Evolutionary conservation across 2,329 filamentous ascomycete species (phyloP).

Genomic region (Fusarium temperatum): DNA sequence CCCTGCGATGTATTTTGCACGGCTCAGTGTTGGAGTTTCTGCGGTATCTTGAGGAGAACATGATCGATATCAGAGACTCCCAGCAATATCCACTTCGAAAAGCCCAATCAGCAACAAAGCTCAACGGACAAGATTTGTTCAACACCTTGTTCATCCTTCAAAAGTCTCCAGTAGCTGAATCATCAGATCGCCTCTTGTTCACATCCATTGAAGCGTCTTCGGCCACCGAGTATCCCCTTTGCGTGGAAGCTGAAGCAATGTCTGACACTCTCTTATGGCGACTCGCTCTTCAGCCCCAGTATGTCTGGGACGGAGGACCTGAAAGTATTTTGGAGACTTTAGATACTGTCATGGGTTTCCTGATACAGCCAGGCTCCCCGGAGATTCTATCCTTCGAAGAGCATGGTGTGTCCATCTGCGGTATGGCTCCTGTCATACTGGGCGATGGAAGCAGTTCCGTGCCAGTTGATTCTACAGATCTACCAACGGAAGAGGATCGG

Average conservation of each 20-base stretch:
- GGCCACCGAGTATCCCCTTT: slow-evolving; percentile 82
- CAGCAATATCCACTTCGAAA: slow-evolving; percentile 82
- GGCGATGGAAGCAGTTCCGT: background rate
- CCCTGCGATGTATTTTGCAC: slow-evolving; percentile 76
- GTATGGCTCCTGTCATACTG: slow-evolving; percentile 54
- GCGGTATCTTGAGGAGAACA: slow-evolving; percentile 75
- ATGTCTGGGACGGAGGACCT: slow-evolving; percentile 58
- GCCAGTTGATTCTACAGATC: background rate
- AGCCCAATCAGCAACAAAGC: slow-evolving; percentile 59
- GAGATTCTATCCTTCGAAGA: slow-evolving; percentile 64
- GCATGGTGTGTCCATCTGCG: slow-evolving; percentile 69
- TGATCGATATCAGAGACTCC: slow-evolving; percentile 71
- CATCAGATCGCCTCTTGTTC: slow-evolving; percentile 55
- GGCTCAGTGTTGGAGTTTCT: slow-evolving; percentile 73
- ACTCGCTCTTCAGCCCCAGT: slow-evolving; percentile 71
- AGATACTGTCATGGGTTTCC: slow-evolving; percentile 64
- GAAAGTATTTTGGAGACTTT: slow-evolving; percentile 65
- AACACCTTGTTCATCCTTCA: slow-evolving; percentile 67
- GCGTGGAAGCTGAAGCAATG: slow-evolving; percentile 78
- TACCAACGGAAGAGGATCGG: background rate
- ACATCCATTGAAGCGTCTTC: slow-evolving; percentile 70
- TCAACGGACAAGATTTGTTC: slow-evolving; percentile 55
- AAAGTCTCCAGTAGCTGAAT: slow-evolving; percentile 40
- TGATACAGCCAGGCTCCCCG: slow-evolving; percentile 60
- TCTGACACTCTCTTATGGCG: slow-evolving; percentile 71